Percentiles rank a stretch among this genome's conserved stretches.
phyloP scores from a whole-genome alignment of 179 eudicot species.

The Nepenthes alata region DNA sequence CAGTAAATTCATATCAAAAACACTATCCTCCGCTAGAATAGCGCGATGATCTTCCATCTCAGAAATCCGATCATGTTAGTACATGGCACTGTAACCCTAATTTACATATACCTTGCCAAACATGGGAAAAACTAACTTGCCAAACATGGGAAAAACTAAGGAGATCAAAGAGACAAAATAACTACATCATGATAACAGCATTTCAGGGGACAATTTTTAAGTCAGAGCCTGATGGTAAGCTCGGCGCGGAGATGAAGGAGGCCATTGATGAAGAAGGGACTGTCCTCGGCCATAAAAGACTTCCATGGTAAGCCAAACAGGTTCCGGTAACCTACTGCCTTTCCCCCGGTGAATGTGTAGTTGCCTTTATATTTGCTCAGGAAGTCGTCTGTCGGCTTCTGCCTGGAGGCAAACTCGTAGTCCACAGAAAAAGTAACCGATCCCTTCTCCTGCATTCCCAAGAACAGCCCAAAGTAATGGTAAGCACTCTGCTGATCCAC shows the following conservation, averaged over 20 bases:
- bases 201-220: neutral
- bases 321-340: slow-evolving; percentile 76
- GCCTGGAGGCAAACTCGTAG: slow-evolving; percentile 70
- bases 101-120: neutral
- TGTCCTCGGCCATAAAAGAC: slow-evolving; percentile 77
- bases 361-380: slow-evolving; percentile 72
- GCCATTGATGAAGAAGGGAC: slow-evolving; percentile 63
- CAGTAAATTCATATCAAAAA: too few relatives aligned
- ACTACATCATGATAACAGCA: neutral
- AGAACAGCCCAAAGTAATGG: slow-evolving; percentile 66
- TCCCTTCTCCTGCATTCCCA: slow-evolving; percentile 81
- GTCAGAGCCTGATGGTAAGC: slow-evolving; percentile 54
- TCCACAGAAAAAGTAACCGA: slow-evolving; percentile 60
- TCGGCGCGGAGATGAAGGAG: slow-evolving; percentile 65
- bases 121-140: slow-evolving; percentile 1
- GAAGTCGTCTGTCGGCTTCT: slow-evolving; percentile 68
- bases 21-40: too few relatives aligned
- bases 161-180: neutral
- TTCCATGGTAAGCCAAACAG: slow-evolving; percentile 78
- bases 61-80: neutral
- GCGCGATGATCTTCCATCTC: too few relatives aligned
- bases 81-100: neutral
- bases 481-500: slow-evolving; percentile 74
- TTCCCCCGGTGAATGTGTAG: slow-evolving; percentile 81
- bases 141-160: neutral